phyloP scores from a whole-genome alignment of 1,284 basidiomycete genomes.

The Apiotrichum laibachii region DNA sequence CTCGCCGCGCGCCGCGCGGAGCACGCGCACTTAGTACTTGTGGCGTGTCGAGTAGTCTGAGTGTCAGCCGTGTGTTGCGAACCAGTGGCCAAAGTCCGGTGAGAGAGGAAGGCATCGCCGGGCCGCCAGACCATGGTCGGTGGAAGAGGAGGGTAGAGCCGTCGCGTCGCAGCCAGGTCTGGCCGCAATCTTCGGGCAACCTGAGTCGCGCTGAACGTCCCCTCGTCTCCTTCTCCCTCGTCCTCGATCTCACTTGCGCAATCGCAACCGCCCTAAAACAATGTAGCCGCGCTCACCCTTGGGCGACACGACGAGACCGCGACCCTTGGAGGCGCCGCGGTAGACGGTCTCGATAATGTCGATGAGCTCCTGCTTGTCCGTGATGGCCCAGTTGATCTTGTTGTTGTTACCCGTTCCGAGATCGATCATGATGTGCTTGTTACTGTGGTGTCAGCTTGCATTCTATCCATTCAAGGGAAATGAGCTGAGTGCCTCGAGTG shows the following conservation, averaged over 20 bases:
- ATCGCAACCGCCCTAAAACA: too few relatives aligned
- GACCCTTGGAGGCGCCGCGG: slow-evolving; percentile 93
- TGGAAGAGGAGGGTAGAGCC: too few relatives aligned
- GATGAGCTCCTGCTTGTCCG: slow-evolving; percentile 95
- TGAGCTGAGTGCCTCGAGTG: too few relatives aligned
- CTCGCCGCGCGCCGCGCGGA: too few relatives aligned
- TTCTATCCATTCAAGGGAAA: too few relatives aligned
- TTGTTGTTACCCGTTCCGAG: slow-evolving; percentile 99
- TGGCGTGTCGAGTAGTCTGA: slow-evolving; percentile 51
- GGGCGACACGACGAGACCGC: slow-evolving; percentile 95
- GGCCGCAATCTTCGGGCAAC: too few relatives aligned
- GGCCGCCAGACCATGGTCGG: too few relatives aligned
- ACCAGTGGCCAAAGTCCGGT: neutral
- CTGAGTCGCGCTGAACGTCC: too few relatives aligned
- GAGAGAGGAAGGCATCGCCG: too few relatives aligned
- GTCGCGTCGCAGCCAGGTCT: too few relatives aligned
- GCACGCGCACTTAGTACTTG: slow-evolving; percentile 47
- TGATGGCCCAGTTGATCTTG: slow-evolving; percentile 98
- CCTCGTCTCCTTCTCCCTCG: too few relatives aligned
- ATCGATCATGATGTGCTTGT: slow-evolving; percentile 99
- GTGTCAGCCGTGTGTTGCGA: slow-evolving; percentile 12
- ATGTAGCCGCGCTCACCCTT: slow-evolving; percentile 63
- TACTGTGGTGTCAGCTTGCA: slow-evolving; percentile 56
- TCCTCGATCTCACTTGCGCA: too few relatives aligned
- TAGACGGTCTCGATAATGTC: slow-evolving; percentile 99